A percentile compares a stretch with the other conserved stretches of the same genome.
Conservation (phyloP, 768 basidiomycete genomes). For the Mycena amicta region DNA sequence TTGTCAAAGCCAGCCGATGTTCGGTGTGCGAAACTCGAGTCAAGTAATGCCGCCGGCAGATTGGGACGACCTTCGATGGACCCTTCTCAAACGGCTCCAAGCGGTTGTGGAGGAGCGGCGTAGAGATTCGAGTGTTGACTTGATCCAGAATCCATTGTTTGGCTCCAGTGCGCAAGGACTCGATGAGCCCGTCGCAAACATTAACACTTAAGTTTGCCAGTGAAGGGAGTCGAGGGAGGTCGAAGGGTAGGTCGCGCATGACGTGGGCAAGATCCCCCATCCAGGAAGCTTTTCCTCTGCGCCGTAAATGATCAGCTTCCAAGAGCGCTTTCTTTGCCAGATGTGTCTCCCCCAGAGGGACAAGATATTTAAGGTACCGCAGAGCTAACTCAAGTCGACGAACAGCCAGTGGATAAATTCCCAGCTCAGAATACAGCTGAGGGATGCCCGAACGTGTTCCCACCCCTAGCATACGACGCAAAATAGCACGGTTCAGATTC, state of each 20-base stretch:
- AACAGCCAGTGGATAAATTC: constrained; percentile 23
- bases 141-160: background rate
- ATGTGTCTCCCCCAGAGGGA: background rate
- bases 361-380: constrained; percentile 19
- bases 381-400: constrained; percentile 22
- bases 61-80: background rate
- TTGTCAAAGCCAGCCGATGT: constrained; percentile 7
- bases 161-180: background rate
- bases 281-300: background rate
- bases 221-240: background rate
- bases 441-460: constrained; percentile 10
- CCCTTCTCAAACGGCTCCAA: constrained; percentile 4
- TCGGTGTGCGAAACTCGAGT: background rate
- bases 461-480: constrained; percentile 26
- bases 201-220: background rate
- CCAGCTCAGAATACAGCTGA: constrained; percentile 27
- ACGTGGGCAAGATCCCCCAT: background rate
- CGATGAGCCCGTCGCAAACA: background rate
- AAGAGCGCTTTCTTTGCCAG: background rate
- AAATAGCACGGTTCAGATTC: constrained; percentile 19
- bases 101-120: background rate
- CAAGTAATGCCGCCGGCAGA: constrained; percentile 6
- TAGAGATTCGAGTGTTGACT: background rate
- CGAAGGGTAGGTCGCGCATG: background rate
- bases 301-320: background rate